Percentiles rank a stretch among this genome's conserved stretches.
phyloP scores from a whole-genome alignment of 441 rosid genomes.

The Euphorbia neoarborescens region DNA sequence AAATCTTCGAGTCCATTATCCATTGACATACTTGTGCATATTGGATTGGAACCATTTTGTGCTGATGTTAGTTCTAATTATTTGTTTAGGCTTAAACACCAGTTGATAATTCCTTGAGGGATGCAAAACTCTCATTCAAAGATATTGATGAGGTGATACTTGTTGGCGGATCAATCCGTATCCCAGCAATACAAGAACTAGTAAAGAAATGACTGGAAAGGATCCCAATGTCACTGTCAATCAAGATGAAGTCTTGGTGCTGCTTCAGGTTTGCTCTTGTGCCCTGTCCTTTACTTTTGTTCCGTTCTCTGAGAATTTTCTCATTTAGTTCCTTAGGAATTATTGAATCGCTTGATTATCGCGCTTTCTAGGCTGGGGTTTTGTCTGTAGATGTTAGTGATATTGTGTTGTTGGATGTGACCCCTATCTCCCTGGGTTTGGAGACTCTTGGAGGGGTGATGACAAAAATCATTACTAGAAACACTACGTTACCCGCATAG shows the following conservation, averaged over 20 bases:
- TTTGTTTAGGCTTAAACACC: slow-evolving; percentile 61
- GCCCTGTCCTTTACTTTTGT: not conserved
- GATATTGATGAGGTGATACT: slow-evolving; percentile 90
- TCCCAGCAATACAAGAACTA: slow-evolving; percentile 85
- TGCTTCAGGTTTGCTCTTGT: slow-evolving; percentile 57
- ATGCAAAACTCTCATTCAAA: slow-evolving; percentile 67
- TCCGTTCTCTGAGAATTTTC: not conserved
- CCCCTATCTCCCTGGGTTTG: slow-evolving; percentile 75
- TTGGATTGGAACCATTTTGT: not conserved
- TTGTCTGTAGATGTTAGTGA: slow-evolving; percentile 88
- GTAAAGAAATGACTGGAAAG: slow-evolving; percentile 77
- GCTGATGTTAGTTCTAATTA: not conserved
- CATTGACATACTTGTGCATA: not conserved
- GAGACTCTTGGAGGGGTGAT: slow-evolving; percentile 97
- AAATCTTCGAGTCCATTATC: too few relatives aligned
- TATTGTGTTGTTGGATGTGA: slow-evolving; percentile 79
- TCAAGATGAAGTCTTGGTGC: slow-evolving; percentile 87
- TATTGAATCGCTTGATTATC: not conserved
- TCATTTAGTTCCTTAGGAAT: not conserved
- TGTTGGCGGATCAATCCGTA: slow-evolving; percentile 96
- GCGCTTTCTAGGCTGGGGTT: slow-evolving; percentile 68
- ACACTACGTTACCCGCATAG: slow-evolving; percentile 83
- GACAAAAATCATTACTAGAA: slow-evolving; percentile 85
- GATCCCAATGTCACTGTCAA: slow-evolving; percentile 88
- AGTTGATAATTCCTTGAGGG: slow-evolving; percentile 68